phyloP scores from a whole-genome alignment of 2,329 filamentous ascomycete species.

The Aspergillus jensenii region DNA sequence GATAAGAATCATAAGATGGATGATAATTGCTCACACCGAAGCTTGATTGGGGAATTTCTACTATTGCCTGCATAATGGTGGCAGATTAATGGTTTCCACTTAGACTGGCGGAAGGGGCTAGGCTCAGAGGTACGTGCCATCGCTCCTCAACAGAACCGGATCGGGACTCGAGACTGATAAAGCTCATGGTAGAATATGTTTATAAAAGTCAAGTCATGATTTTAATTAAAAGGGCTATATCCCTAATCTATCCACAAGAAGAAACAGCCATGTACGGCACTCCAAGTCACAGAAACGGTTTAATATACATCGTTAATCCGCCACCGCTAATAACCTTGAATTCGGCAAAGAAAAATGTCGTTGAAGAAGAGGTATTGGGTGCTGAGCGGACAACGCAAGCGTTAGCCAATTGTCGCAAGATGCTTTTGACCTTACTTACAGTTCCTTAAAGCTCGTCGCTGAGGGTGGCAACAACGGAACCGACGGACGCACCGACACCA shows the following conservation, averaged over 20 bases:
- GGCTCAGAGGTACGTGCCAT: too few species aligned
- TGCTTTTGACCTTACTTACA: neutral
- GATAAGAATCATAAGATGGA: neutral
- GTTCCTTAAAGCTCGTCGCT: constrained; percentile 26
- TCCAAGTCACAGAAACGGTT: constrained; percentile 4
- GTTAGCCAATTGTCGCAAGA: neutral
- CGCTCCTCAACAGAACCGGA: too few species aligned
- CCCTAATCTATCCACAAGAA: constrained; percentile 4
- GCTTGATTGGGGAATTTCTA: neutral
- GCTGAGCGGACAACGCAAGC: neutral
- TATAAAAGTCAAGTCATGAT: neutral
- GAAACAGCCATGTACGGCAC: neutral
- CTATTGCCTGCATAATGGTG: neutral
- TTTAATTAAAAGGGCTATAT: constrained; percentile 5
- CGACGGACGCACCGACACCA: constrained; percentile 18
- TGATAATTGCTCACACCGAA: neutral
- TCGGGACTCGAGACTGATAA: neutral
- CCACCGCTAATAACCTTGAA: neutral
- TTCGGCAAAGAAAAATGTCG: neutral
- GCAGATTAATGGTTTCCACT: constrained; percentile 1
- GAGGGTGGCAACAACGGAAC: constrained; percentile 23
- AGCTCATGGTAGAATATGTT: neutral
- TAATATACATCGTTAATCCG: constrained; percentile 6
- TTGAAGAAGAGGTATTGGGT: neutral
- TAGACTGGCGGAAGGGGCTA: neutral